Conservation (phyloP, 2,329 filamentous ascomycete genomes). For the Aspergillus clavatus region DNA sequence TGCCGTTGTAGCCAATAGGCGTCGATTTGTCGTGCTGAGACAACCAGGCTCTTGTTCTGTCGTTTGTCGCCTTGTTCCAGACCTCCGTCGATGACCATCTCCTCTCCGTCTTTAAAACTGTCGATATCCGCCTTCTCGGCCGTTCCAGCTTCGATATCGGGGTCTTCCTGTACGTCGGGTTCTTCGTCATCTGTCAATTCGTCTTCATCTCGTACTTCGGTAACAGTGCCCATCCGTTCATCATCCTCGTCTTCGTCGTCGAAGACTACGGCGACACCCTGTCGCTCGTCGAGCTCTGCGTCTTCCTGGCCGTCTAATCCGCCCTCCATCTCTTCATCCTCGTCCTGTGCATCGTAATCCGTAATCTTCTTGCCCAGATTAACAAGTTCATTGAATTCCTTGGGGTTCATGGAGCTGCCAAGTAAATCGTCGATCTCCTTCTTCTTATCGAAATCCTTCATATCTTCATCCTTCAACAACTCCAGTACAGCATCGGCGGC, state of each 20-base stretch:
- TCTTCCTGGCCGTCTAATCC: slow-evolving; percentile 61
- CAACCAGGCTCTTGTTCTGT: slow-evolving; percentile 49
- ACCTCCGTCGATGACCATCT: slow-evolving; percentile 76
- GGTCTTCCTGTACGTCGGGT: slow-evolving; percentile 57
- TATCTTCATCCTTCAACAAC: slow-evolving; percentile 85
- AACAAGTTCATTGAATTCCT: slow-evolving; percentile 94
- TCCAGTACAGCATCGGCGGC: slow-evolving; percentile 90
- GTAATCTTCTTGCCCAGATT: slow-evolving; percentile 98
- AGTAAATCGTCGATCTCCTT: slow-evolving; percentile 93
- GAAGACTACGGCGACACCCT: slow-evolving; percentile 96
- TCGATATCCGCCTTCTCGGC: slow-evolving; percentile 40
- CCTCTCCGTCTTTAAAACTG: slow-evolving; percentile 52
- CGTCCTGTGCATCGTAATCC: slow-evolving; percentile 94
- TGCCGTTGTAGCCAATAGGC: slow-evolving; percentile 96
- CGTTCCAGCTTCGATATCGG: slow-evolving; percentile 46
- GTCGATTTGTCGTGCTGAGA: slow-evolving; percentile 86
- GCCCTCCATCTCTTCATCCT: slow-evolving; percentile 80
- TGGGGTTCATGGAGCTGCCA: slow-evolving; percentile 73
- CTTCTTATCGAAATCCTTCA: slow-evolving; percentile 98
- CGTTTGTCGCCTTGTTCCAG: slow-evolving; percentile 40
- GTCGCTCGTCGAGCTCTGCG: slow-evolving; percentile 81
- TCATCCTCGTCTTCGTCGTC: slow-evolving; percentile 88
- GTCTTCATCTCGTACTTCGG: slow-evolving; percentile 81
- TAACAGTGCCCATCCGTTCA: slow-evolving; percentile 68
- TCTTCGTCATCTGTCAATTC: slow-evolving; percentile 75